Percentiles rank a stretch among this genome's conserved stretches.
Evolutionary conservation across 129 eudicot species (phyloP).

Genomic region (Arctium lappa): DNA sequence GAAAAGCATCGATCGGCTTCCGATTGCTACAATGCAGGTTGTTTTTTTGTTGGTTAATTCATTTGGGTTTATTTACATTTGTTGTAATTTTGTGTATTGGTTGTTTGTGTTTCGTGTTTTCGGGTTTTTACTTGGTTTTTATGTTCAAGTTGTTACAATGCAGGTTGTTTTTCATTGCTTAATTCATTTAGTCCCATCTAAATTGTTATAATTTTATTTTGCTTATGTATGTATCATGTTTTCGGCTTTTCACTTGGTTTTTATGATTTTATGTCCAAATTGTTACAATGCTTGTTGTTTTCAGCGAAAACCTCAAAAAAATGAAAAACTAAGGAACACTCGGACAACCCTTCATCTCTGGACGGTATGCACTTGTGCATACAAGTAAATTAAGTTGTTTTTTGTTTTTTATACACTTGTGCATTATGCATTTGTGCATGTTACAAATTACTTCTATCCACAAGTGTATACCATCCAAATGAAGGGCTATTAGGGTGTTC

Average conservation of each 20-base stretch:
- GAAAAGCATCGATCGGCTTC: slow-evolving; percentile 69
- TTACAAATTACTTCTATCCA: too few relatives aligned
- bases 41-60: slow-evolving; percentile 3
- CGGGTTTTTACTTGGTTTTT: too few relatives aligned
- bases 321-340: too few relatives aligned
- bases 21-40: slow-evolving; percentile 81
- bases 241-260: not conserved
- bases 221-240: not conserved
- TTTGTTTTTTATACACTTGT: too few relatives aligned
- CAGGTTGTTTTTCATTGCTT: not conserved
- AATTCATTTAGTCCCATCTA: not conserved
- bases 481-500: too few relatives aligned
- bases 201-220: not conserved
- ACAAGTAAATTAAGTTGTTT: too few relatives aligned
- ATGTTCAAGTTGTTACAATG: too few relatives aligned
- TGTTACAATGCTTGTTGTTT: not conserved
- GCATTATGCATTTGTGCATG: too few relatives aligned
- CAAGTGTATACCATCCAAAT: too few relatives aligned
- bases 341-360: not conserved
- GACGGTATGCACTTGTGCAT: too few relatives aligned
- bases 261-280: not conserved
- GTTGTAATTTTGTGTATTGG: not conserved
- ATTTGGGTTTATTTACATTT: not conserved
- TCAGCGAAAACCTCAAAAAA: not conserved
- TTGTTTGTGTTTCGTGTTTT: not conserved